Conservation (phyloP, 306 rosid species). For the Bauhinia variegata region DNA sequence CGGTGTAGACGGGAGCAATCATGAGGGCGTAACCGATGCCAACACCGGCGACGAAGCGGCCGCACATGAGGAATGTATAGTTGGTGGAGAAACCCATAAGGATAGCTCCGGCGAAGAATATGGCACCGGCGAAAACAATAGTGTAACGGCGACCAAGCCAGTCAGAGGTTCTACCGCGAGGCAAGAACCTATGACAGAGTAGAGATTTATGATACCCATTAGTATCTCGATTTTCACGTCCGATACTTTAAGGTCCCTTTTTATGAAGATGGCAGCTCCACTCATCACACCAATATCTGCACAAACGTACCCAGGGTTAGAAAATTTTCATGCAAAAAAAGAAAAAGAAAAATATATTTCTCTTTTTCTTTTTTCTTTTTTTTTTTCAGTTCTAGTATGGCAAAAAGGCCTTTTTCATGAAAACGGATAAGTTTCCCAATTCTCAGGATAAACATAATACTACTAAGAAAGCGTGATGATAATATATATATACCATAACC, state of each 20-base stretch:
- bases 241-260: constrained; percentile 53
- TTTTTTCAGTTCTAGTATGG: too few species aligned
- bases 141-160: constrained; percentile 94
- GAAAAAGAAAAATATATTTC: too few species aligned
- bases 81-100: constrained; percentile 93
- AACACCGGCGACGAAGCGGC: constrained; percentile 80
- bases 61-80: constrained; percentile 83
- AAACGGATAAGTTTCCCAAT: neutral
- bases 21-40: constrained; percentile 86
- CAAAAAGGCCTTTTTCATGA: neutral
- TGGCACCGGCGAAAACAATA: constrained; percentile 64
- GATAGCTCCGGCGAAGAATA: constrained; percentile 76
- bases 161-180: constrained; percentile 88
- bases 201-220: constrained; percentile 68
- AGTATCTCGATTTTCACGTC: constrained; percentile 65
- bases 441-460: neutral
- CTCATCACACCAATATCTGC: constrained; percentile 98
- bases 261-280: constrained; percentile 68
- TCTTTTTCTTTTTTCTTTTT: too few species aligned
- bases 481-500: constrained; percentile 66
- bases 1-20: constrained; percentile 91
- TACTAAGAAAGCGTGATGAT: too few species aligned
- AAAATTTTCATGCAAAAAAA: neutral
- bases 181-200: constrained; percentile 70
- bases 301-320: too few species aligned